These are phyloP conservation scores for Chytriomyces confervae DNA, from an alignment of 192 early-diverging fungal genomes.

Conservation along the genomic window DNA sequence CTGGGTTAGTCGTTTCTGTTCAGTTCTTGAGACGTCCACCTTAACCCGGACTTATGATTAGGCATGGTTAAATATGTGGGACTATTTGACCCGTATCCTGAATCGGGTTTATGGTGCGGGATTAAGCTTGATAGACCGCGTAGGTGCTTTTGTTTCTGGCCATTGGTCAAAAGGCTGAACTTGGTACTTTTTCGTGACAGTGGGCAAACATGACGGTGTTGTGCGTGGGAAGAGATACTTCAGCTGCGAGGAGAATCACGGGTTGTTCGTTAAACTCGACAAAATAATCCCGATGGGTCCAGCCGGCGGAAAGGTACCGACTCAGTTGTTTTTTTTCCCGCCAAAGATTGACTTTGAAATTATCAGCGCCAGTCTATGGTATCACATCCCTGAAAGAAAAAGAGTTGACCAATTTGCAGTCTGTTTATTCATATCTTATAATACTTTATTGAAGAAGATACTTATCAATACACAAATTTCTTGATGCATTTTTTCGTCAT, in stretches of 20 bases:
- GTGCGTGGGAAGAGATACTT: conserved; percentile 52
- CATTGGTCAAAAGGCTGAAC: background rate
- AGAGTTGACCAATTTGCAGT: no score
- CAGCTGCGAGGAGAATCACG: conserved; percentile 47
- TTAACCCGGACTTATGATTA: conserved; percentile 8
- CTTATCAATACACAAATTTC: no score
- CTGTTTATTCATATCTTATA: no score
- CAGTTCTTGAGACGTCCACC: background rate
- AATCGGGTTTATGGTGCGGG: conserved; percentile 54
- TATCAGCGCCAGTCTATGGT: no score
- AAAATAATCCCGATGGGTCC: conserved; percentile 45
- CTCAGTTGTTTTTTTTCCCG: no score
- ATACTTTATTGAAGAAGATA: no score
- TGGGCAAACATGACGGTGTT: conserved; percentile 58
- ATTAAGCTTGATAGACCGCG: conserved; percentile 48
- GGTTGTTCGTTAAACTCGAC: conserved; percentile 51
- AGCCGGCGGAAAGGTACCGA: conserved; percentile 28
- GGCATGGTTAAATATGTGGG: conserved; percentile 52
- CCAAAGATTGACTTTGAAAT: no score
- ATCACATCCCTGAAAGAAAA: no score
- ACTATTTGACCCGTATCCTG: conserved; percentile 46
- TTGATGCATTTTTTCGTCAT: background rate
- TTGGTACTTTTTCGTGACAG: conserved; percentile 20
- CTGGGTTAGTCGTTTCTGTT: conserved; percentile 30
- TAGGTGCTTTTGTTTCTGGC: conserved; percentile 24